Conservation (phyloP, 108 stramenopile species). For the Conticribra guillardii region DNA sequence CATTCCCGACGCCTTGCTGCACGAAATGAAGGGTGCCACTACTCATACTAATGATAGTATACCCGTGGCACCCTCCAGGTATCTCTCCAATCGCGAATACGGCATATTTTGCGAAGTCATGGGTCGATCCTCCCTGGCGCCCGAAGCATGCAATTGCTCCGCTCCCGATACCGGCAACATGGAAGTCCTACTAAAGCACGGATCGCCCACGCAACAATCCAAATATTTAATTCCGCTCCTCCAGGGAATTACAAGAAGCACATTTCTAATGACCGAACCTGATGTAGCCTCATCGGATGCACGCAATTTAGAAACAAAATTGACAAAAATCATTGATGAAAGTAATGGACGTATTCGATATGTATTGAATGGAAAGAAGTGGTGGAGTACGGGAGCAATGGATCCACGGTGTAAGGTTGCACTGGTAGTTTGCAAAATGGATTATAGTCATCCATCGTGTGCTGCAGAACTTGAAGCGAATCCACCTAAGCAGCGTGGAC, state of each 20-base stretch:
- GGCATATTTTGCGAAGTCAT: conserved; percentile 89
- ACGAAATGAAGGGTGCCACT: neutral
- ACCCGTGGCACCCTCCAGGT: conserved; percentile 40
- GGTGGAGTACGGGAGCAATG: conserved; percentile 95
- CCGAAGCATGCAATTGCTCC: conserved; percentile 94
- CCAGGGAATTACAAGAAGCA: conserved; percentile 80
- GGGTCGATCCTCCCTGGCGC: conserved; percentile 84
- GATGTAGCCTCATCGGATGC: conserved; percentile 93
- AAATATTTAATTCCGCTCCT: conserved; percentile 81
- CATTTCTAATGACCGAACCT: conserved; percentile 97
- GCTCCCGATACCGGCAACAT: conserved; percentile 99
- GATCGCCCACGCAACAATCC: conserved; percentile 72
- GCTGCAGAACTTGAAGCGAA: conserved; percentile 1
- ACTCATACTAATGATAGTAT: neutral
- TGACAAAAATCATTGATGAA: conserved; percentile 40
- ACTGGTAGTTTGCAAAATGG: conserved; percentile 85
- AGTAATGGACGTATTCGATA: conserved; percentile 48
- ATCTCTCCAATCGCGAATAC: conserved; percentile 83
- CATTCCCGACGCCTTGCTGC: conserved; percentile 48
- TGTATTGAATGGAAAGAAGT: conserved; percentile 83
- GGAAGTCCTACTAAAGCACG: conserved; percentile 94
- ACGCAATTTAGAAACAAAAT: conserved; percentile 81
- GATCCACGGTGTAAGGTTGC: conserved; percentile 92
- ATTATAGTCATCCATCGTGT: conserved; percentile 38
- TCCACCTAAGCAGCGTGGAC: conserved; percentile 41